Base-by-base conservation (phyloP, 2,329 filamentous ascomycete genomes). In the Alternaria dauci region DNA sequence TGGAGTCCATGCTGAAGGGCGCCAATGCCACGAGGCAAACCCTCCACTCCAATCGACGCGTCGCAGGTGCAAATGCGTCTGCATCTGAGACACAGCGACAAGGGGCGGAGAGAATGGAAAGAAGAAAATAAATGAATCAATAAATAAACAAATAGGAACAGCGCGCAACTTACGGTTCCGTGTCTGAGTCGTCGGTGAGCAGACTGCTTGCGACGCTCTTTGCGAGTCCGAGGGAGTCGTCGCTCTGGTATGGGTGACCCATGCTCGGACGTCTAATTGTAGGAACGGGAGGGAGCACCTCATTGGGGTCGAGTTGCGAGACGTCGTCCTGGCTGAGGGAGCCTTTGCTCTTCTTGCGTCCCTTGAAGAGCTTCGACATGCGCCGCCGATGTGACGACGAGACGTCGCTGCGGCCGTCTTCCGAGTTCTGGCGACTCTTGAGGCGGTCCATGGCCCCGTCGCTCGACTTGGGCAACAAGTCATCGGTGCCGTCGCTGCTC, bases 281-380 rank as follows among this genome's bases (percentile, higher is more conserved):
- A n/a, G 70, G 69, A 53, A 72, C 63, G 11, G 71, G 71, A 12
- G 72, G 72, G 14, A 71, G 59, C 9, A 63, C 56, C 46, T 70
- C 67, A 25, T 57, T n/a, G 9, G 59, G n/a, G 51, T 72, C 71
- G 18, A 54, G 32, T 18, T 64, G 67, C n/a, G 70, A 65, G 44
- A 70, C 26, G 59, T 76, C 73, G 53, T 74, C 73, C 26, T 70
- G 69, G 68, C 76, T 72, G 70, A 52, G 48, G 26, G 69, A 69
- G 59, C 72, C 72, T 44, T 69, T 71, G 59, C 72, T 70, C 54
- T 73, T 77, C 44, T 72, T 74, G 67, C 83, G 81, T 65, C 81
- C 83, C 58, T 81, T 81, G 71, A 86, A 80, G 57, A 88, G 74
- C 65, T 83, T 85, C 11, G 85, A 83, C 63, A 88, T 80, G 54